These are phyloP conservation scores for Raffaelea deltoideospora DNA, from an alignment of 2,329 filamentous ascomycete genomes.

Conservation along the genomic window DNA sequence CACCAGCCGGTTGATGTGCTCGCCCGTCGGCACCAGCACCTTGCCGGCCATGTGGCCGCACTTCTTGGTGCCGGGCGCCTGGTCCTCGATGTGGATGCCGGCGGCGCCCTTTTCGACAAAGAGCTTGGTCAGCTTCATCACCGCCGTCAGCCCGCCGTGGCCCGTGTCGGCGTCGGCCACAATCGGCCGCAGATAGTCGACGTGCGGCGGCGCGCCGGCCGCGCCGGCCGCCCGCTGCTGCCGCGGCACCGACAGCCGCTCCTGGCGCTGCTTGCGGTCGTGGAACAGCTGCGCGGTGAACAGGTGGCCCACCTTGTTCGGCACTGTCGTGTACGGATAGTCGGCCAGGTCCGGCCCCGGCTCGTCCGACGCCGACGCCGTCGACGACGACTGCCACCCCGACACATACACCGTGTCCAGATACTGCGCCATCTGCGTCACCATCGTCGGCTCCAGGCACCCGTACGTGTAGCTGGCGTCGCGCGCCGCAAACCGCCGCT, in stretches of 20 bases:
- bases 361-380: slow-evolving; percentile 86
- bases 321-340: slow-evolving; percentile 94
- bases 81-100: slow-evolving; percentile 97
- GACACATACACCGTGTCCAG: slow-evolving; percentile 98
- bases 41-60: slow-evolving; percentile 99
- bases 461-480: slow-evolving; percentile 92
- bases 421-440: slow-evolving; percentile 99
- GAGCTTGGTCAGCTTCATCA: slow-evolving; percentile 98
- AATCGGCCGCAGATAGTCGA: slow-evolving; percentile 91
- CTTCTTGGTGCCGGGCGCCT: slow-evolving; percentile 97
- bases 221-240: slow-evolving; percentile 48
- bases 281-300: slow-evolving; percentile 99
- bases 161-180: slow-evolving; percentile 95
- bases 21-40: slow-evolving; percentile 87
- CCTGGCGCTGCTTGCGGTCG: slow-evolving; percentile 96
- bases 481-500: slow-evolving; percentile 61
- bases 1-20: slow-evolving; percentile 95
- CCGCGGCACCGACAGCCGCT: slow-evolving; percentile 62
- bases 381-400: slow-evolving; percentile 96
- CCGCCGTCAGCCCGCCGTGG: slow-evolving; percentile 90
- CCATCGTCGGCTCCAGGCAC: slow-evolving; percentile 93
- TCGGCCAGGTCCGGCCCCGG: slow-evolving; percentile 95
- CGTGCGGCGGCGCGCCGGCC: no score
- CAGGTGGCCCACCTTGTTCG: slow-evolving; percentile 93
- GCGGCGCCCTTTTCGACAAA: slow-evolving; percentile 94